Evolutionary conservation across 108 stramenopile species (phyloP), one percentile per base, ranked within the genome.

Genomic region (Nitzschia sp.): DNA sequence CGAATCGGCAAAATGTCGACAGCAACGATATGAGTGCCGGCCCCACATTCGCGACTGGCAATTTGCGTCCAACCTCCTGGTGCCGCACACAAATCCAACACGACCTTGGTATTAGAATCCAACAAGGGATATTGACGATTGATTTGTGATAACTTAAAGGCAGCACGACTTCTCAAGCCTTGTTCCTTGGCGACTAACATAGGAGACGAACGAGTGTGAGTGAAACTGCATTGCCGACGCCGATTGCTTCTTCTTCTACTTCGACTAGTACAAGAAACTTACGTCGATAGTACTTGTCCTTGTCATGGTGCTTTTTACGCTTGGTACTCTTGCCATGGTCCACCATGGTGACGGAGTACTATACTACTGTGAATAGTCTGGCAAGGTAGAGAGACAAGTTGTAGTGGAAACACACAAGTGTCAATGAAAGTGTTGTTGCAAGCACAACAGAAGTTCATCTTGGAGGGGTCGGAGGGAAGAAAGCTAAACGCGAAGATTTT

Each of bases 31-130:
- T 92, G 84, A 0, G 59, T 58, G 8, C 66, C 42, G 0, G 60
- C 47, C 31, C 76, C 74, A 54, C 82, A 67, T 59, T 80, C 67
- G 36, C 98, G 89, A 3, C 84, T 70, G 29, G 93, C 92, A 9
- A 99, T 95, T 79, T 99, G 99, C 25, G 95, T 90, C 99, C 99
- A 99, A 31, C 99, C 99, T 24, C 99, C 99, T 27, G 99, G 99
- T 24, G 99, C 99, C 19, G 97, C 99, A 79, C 99, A 99, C 17
- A 99, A 84, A 79, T 99, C 99, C 59, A 99, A 80, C 31, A 95
- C 87, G 3, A 95, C 91, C 38, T 82, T 84, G 27, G 97, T 89
- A 51, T 73, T 75, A 56, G 47, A 28, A 48, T 78, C 57, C 32
- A 99, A 81, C 28, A 98, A 72, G 31, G 89, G 82, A 84, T 91